Evolutionary conservation across 805 yeast species (phyloP).

Genomic region (Saccharomycopsis olivae): DNA sequence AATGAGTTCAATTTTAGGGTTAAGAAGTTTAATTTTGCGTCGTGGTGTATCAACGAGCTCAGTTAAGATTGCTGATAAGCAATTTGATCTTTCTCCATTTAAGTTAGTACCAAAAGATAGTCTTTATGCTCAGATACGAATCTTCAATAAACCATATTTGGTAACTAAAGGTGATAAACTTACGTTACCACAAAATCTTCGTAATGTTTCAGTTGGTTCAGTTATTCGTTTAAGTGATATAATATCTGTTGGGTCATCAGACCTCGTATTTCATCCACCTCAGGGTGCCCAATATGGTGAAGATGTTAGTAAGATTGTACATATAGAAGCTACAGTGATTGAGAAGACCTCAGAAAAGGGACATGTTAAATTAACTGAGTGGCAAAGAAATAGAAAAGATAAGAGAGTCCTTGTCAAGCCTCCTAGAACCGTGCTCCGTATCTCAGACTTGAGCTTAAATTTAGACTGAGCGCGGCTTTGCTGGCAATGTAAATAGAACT

Average conservation of each 20-base stretch:
- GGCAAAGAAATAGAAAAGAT: constrained; percentile 70
- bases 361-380: constrained; percentile 61
- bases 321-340: constrained; percentile 67
- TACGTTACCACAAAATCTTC: constrained; percentile 67
- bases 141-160: constrained; percentile 76
- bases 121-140: constrained; percentile 71
- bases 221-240: constrained; percentile 64
- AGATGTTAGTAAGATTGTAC: constrained; percentile 29
- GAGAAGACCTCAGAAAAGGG: constrained; percentile 79
- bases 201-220: constrained; percentile 76
- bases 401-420: constrained; percentile 59
- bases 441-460: constrained; percentile 52
- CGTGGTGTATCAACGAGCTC: no score
- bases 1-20: no score
- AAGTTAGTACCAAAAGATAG: constrained; percentile 53
- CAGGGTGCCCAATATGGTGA: constrained; percentile 8
- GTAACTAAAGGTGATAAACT: constrained; percentile 88
- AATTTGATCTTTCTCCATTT: constrained; percentile 43
- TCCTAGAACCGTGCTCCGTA: constrained; percentile 65
- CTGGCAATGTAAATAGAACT: no score
- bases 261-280: constrained; percentile 42
- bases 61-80: no score
- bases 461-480: no score
- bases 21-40: no score
- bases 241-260: constrained; percentile 74